Base-by-base conservation (phyloP, 1,284 basidiomycete genomes). In the Lentinula novae-zelandiae region DNA sequence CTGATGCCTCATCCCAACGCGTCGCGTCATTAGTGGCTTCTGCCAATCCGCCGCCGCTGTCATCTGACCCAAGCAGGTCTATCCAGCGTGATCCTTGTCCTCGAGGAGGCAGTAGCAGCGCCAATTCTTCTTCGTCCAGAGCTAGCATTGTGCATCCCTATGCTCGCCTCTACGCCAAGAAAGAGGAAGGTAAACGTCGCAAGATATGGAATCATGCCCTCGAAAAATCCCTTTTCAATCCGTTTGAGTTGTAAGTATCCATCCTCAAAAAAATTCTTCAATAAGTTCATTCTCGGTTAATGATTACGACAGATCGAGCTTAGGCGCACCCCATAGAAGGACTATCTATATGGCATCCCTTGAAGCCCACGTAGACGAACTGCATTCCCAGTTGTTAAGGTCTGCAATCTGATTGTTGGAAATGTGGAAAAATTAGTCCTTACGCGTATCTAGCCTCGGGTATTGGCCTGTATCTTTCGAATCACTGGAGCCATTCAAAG, bases 171-270 rank as follows among this genome's bases (percentile, higher is more conserved):
- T 79, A 82, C 63, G 83, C 82, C 10, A 86, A 85, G 68, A 84
- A 84, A 63, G 81, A 85, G 50, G 80, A 81, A 53, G 78, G 80
- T 2, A 86, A 89, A 69, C 81, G 85, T 2, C 79, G 88, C 17
- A 86, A 84, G 67, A 85, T 87, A 22, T 91, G 88, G 88, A 87
- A 85, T 55, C 88, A 89, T 64, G 81, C 83, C 1, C 79, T 89
- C 61, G 89, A 91, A 71, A 89, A 89, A 68, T 76, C 76, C 13
- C 73, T 91, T 27, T 91, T 91, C 71, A 79, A 74, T 1, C 79
- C 86, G 0, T 80, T 83, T 56, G 88, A 90, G 70, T 70, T 90
- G 86, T 87, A 66, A 57, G 79, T 75, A 52, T 60, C 51, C 51
- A 49, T 50, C n/a, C n/a, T n/a, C 13, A 13, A 51, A n/a, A 33